Base-by-base conservation (phyloP, 2,329 filamentous ascomycete species). In the Curvularia hawaiiensis region DNA sequence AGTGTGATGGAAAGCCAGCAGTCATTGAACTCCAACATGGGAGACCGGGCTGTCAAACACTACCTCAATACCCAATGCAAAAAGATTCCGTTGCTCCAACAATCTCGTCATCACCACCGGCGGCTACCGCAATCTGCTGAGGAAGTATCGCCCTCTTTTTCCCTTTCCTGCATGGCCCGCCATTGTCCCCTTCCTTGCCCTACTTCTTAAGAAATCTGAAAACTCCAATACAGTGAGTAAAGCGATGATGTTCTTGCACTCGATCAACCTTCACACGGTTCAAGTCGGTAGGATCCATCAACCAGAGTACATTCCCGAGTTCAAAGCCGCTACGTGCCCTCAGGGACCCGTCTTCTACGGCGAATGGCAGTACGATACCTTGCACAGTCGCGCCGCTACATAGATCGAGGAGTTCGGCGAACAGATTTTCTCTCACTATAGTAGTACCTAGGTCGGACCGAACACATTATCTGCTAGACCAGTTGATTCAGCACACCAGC, bases 291-390 rank as follows among this genome's bases (percentile, higher is more conserved):
- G 61, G 40, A 54, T 69, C n/a, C n/a, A 40, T 7, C 14, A 24
- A 24, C 35, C 18, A 65, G 65, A 68, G 31, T 61, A 69, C 11
- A 56, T 62, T 10, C 64, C 62, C 0, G 61, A 55, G n/a, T 62
- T 63, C 58, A 14, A 39, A 5, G 56, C 58, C 1, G 28, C 28
- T 2, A 14, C 58, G 4, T 24, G n/a, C 50, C 8, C 44, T 68
- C 30, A 46, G 57, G 33, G 8, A 54, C 2, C 39, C 11, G 54
- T 66, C 46, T 64, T 56, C 56, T 69, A 68, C 31, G 64, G 60
- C 10, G 58, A 59, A 35, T 68, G 59, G 55, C 54, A 65, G 52
- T 68, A 69, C 50, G 67, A 68, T 9, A 61, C 43, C 10, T 8
- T 53, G 2, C 58, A 68, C 33, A 39, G 39, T 6, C 49, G 62